phyloP scores from a whole-genome alignment of 768 basidiomycete genomes.

The Chalciporus pseudorubinellus region DNA sequence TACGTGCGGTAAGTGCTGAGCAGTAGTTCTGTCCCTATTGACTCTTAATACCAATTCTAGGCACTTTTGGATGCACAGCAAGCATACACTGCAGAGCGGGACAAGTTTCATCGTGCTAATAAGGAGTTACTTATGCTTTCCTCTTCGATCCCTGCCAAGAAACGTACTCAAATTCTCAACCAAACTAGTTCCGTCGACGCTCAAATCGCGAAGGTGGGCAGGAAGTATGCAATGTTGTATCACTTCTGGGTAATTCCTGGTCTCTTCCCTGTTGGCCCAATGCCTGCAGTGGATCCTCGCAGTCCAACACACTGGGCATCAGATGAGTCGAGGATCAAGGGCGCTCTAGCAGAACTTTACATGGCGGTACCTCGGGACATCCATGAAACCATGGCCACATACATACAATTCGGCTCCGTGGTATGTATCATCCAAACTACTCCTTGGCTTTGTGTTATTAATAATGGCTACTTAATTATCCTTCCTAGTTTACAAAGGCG shows the following conservation, averaged over 20 bases:
- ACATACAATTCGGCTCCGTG: not conserved
- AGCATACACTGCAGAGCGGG: not conserved
- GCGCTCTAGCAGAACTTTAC: not conserved
- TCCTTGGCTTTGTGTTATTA: too few relatives aligned
- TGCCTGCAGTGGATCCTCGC: not conserved
- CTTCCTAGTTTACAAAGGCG: too few relatives aligned
- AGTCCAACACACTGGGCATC: not conserved
- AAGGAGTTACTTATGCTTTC: not conserved
- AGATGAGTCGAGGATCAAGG: not conserved
- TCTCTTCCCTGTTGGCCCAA: not conserved
- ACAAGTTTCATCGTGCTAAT: not conserved
- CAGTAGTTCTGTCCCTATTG: too few relatives aligned
- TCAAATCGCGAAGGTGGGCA: not conserved
- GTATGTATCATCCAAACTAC: not conserved
- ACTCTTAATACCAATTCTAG: not conserved
- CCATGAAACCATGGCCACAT: not conserved
- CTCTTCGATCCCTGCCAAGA: not conserved
- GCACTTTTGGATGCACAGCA: not conserved
- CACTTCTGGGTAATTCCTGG: not conserved
- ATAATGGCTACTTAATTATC: too few relatives aligned
- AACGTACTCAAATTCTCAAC: not conserved
- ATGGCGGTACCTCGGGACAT: not conserved
- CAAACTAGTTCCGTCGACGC: not conserved
- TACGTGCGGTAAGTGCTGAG: too few relatives aligned
- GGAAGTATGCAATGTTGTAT: not conserved